Base-by-base conservation (phyloP, 2,329 filamentous ascomycete species). In the Diaporthe sp. region DNA sequence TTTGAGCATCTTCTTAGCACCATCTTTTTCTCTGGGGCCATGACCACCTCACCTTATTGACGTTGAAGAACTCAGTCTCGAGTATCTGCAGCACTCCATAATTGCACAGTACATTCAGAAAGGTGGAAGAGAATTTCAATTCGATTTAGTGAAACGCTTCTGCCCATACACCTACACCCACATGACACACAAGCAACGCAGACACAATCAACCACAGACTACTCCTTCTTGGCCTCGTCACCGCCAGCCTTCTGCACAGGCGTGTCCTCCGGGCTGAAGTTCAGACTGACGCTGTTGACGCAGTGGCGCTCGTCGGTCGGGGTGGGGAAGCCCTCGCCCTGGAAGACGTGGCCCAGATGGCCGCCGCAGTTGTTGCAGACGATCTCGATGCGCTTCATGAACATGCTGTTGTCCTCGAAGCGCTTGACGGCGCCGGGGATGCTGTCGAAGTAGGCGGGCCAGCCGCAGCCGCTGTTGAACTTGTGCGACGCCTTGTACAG, bases 401-500 rank as follows among this genome's bases (percentile, higher is more conserved):
- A 96, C 69, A 95, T 89, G 0, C 92, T 87, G 64, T 85, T 86
- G 83, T 99, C 97, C 77, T 92, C 91, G 80, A 96, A 93, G 76
- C 96, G 89, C 47, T 91, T 94, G 17, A 99, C 95, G 0, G 96
- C 96, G 3, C 95, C 96, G 0, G 97, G 96, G 69, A 99, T 91
- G 78, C 93, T 96, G 84, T 99, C 97, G 82, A 96, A 99, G 85
- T 98, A 99, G 17, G 97, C 97, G 0, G 97, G 97, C 97, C 97
- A 99, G 76, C 97, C 97, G 84, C 97, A 99, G 55, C 95, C 95
- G 25, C 94, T 97, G 84, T 94, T 94, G 89, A 99, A 99, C 84
- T 99, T 99, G 85, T 98, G 96, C 77, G 89, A 89, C 38, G 97
- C 96, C 83, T 92, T 96, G 90, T 99, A 99, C 25, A 99, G 91